phyloP scores from a whole-genome alignment of 2,329 filamentous ascomycete species.

The Epichloe aotearoae region DNA sequence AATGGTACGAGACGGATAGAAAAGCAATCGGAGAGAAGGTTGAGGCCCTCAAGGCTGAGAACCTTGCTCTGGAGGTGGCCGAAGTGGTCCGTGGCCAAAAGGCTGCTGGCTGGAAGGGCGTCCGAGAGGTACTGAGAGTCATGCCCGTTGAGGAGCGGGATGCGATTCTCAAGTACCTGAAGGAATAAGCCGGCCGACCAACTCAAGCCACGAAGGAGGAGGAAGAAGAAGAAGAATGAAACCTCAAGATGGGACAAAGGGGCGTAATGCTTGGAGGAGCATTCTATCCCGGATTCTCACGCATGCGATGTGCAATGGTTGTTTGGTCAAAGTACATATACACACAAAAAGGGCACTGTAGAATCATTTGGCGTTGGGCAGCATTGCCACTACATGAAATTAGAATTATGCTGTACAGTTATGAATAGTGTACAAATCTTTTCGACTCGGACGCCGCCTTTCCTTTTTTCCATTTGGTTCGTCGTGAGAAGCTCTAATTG shows the following conservation, averaged over 20 bases:
- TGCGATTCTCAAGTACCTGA: constrained; percentile 53
- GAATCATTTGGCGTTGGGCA: constrained; percentile 4
- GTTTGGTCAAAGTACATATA: not conserved
- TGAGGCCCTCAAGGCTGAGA: constrained; percentile 67
- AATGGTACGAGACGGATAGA: constrained; percentile 94
- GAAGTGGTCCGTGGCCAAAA: constrained; percentile 31
- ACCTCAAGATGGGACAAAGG: not conserved
- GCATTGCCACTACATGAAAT: not conserved
- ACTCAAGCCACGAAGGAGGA: not conserved
- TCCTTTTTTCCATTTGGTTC: no score
- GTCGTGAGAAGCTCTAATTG: no score
- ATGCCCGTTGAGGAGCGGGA: constrained; percentile 84
- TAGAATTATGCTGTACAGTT: constrained; percentile 1
- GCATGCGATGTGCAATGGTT: not conserved
- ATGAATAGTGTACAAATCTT: constrained; percentile 1
- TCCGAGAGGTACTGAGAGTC: constrained; percentile 73
- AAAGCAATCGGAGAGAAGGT: constrained; percentile 74
- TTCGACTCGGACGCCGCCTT: no score
- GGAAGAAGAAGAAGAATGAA: not conserved
- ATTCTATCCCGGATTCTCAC: not conserved
- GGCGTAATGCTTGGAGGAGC: constrained; percentile 5
- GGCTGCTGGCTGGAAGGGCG: constrained; percentile 68
- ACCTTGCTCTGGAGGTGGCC: constrained; percentile 36
- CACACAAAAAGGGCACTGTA: constrained; percentile 3
- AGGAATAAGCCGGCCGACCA: constrained; percentile 22